Evolutionary conservation across 768 basidiomycete species (phyloP).

Genomic region (Mycena albidolilacea): DNA sequence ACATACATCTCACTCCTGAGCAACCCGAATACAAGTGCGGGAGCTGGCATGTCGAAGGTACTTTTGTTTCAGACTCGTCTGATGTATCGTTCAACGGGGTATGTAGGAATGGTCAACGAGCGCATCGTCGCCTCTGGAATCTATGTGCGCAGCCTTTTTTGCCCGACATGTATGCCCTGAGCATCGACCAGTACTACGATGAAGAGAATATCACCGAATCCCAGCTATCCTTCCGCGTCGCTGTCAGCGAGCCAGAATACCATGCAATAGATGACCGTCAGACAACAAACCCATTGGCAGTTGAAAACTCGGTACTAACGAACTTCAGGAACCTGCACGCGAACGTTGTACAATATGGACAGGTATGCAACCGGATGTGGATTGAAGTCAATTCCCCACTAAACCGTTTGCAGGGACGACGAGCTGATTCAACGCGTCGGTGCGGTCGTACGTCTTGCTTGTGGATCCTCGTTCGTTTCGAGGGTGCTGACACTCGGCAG

Average conservation of each 20-base stretch:
- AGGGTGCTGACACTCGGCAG: not conserved
- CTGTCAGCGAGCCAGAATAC: not conserved
- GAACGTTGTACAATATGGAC: not conserved
- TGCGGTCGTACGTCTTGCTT: not conserved
- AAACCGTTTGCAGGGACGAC: not conserved
- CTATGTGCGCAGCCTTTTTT: slow-evolving; percentile 17
- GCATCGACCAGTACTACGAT: slow-evolving; percentile 8
- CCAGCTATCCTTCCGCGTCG: not conserved
- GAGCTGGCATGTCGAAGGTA: slow-evolving; percentile 43
- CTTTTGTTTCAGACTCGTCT: not conserved
- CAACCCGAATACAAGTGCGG: slow-evolving; percentile 39
- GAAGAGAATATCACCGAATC: slow-evolving; percentile 22
- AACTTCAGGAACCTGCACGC: not conserved
- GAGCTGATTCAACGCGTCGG: not conserved
- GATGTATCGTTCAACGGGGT: not conserved
- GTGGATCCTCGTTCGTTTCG: not conserved
- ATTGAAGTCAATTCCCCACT: not conserved
- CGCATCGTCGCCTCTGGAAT: slow-evolving; percentile 41
- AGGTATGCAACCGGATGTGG: not conserved
- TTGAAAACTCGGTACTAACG: not conserved
- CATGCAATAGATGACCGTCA: not conserved
- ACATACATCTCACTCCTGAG: slow-evolving; percentile 39
- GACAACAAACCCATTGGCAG: not conserved
- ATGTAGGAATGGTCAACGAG: slow-evolving; percentile 38
- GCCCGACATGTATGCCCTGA: not conserved